Percentiles rank a stretch among this genome's conserved stretches.
These are phyloP conservation scores for Rhizopus arrhizus DNA, from an alignment of 371 early-diverging fungal species.

Conservation along the genomic window DNA sequence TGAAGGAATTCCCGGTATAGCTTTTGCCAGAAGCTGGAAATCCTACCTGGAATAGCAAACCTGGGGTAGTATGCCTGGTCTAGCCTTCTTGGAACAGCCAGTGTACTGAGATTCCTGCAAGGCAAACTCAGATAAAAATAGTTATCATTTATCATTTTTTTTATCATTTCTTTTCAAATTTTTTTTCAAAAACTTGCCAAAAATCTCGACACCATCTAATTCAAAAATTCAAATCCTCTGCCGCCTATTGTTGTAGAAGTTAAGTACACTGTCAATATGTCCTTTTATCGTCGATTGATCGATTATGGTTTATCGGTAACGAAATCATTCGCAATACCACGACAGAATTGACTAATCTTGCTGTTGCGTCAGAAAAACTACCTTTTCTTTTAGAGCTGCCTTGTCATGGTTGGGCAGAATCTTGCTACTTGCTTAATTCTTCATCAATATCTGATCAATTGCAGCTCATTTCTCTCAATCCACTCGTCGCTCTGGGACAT, in stretches of 20 bases:
- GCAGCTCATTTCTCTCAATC: slow-evolving; percentile 17
- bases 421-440: slow-evolving; percentile 16
- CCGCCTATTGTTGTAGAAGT: slow-evolving; percentile 16
- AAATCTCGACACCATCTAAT: not conserved
- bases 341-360: slow-evolving; percentile 17
- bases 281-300: slow-evolving; percentile 21
- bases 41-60: no score
- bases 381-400: slow-evolving; percentile 16
- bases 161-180: no score
- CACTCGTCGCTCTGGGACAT: slow-evolving; percentile 21
- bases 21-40: no score
- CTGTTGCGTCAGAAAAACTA: slow-evolving; percentile 6
- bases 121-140: no score
- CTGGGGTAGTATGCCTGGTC: no score
- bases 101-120: no score
- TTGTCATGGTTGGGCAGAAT: slow-evolving; percentile 22
- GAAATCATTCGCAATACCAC: slow-evolving; percentile 12
- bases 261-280: slow-evolving; percentile 17
- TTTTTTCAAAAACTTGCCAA: no score
- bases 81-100: no score
- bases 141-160: no score
- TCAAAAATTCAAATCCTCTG: slow-evolving; percentile 15
- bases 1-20: no score
- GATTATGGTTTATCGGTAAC: slow-evolving; percentile 19
- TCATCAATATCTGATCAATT: slow-evolving; percentile 18